A percentile compares a stretch with the other conserved stretches of the same genome.
phyloP scores from a whole-genome alignment of 1,284 basidiomycete genomes.

The Anthracocystis setariae region DNA sequence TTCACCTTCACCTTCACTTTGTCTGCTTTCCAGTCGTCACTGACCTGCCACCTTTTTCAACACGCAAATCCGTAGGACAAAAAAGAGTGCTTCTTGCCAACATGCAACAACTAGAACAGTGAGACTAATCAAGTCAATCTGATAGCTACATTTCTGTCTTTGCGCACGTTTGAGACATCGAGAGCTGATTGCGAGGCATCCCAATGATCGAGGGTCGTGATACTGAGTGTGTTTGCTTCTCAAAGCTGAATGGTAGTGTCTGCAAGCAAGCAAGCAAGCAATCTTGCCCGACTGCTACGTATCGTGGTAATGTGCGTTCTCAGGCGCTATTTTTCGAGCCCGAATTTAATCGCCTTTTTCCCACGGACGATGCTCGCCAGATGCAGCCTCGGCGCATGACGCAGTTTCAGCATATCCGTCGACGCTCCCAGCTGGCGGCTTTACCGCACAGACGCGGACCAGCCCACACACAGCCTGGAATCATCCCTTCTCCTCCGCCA shows the following conservation, averaged over 20 bases:
- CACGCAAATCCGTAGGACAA: slow-evolving; percentile 20
- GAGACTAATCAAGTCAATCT: background rate
- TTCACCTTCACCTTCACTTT: background rate
- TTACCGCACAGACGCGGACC: slow-evolving; percentile 8
- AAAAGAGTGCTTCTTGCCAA: slow-evolving; percentile 25
- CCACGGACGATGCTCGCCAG: background rate
- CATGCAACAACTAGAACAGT: slow-evolving; percentile 15
- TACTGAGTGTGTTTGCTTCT: too few relatives aligned
- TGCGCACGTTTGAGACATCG: too few relatives aligned
- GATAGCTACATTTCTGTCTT: background rate
- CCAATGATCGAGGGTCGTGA: too few relatives aligned
- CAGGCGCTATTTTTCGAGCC: slow-evolving; percentile 1
- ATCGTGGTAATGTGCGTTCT: too few relatives aligned
- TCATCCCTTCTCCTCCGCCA: background rate
- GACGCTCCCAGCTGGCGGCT: slow-evolving; percentile 4
- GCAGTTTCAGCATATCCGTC: background rate
- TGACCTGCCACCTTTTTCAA: background rate
- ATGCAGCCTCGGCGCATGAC: background rate
- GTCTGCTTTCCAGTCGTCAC: background rate
- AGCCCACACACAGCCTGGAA: slow-evolving; percentile 3
- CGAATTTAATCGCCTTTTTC: background rate
- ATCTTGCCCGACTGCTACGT: too few relatives aligned
- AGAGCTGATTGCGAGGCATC: too few relatives aligned
- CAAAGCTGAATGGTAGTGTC: too few relatives aligned
- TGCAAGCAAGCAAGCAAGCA: too few relatives aligned